phyloP scores from a whole-genome alignment of 108 stramenopile genomes.

The Ochromonas danica region DNA sequence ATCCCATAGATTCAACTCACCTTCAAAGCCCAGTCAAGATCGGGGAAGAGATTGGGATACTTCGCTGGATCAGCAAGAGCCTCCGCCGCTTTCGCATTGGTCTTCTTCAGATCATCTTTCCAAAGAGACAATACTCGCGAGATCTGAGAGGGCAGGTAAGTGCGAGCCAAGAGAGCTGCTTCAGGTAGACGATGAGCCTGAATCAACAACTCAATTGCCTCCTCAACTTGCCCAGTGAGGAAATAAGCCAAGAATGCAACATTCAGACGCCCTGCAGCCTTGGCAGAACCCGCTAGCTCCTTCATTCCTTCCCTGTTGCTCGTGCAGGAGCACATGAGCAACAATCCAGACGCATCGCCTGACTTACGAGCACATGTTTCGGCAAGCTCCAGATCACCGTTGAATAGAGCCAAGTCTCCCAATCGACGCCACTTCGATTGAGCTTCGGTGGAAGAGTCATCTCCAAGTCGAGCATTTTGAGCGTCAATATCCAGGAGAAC shows the following conservation, averaged over 20 bases:
- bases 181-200: slow-evolving; percentile 86
- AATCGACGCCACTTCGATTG: slow-evolving; percentile 95
- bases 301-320: slow-evolving; percentile 87
- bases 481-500: slow-evolving; percentile 73
- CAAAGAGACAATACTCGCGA: slow-evolving; percentile 82
- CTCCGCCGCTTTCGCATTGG: slow-evolving; percentile 80
- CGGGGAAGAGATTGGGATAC: slow-evolving; percentile 83
- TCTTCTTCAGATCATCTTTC: slow-evolving; percentile 78
- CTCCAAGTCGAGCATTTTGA: slow-evolving; percentile 63
- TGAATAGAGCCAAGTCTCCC: slow-evolving; percentile 89
- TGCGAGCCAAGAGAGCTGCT: slow-evolving; percentile 95
- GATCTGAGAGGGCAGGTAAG: slow-evolving; percentile 87
- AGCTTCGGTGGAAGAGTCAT: slow-evolving; percentile 82
- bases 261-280: slow-evolving; percentile 77
- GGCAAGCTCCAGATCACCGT: slow-evolving; percentile 84
- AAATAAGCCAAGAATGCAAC: slow-evolving; percentile 89
- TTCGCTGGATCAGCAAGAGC: slow-evolving; percentile 77
- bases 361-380: slow-evolving; percentile 82
- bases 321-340: slow-evolving; percentile 86
- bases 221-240: slow-evolving; percentile 82
- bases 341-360: slow-evolving; percentile 82
- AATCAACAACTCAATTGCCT: slow-evolving; percentile 82
- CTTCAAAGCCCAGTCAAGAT: slow-evolving; percentile 79
- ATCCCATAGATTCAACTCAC: slow-evolving; percentile 58
- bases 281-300: slow-evolving; percentile 72